These are phyloP conservation scores for Anthoceros angustus DNA, from an alignment of 225 moss, liverwort and hornwort species.

Conservation along the genomic window DNA sequence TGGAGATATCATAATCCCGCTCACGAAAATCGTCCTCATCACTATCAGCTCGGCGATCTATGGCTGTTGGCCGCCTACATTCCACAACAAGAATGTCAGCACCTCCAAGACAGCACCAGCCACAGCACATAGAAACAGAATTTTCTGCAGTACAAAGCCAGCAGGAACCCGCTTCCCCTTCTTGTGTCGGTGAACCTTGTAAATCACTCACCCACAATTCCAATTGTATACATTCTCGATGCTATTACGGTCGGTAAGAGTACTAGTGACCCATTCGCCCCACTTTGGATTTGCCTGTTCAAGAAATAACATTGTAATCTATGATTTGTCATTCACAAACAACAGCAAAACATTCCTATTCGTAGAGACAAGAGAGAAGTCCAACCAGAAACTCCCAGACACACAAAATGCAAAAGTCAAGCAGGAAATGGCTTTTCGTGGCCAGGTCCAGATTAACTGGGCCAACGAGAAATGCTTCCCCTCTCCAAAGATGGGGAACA, in stretches of 20 bases:
- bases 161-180: not conserved
- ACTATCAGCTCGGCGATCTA: conserved; percentile 67
- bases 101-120: not conserved
- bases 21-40: conserved; percentile 86
- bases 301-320: not conserved
- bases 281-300: conserved; percentile 60
- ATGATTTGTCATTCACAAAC: not conserved
- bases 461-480: too few relatives aligned
- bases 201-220: conserved; percentile 60
- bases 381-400: too few relatives aligned
- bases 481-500: too few relatives aligned
- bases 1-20: conserved; percentile 87
- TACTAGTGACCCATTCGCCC: conserved; percentile 64
- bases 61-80: conserved; percentile 72
- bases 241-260: conserved; percentile 59
- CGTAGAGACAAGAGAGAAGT: too few relatives aligned
- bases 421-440: too few relatives aligned
- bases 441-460: too few relatives aligned
- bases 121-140: not conserved
- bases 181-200: not conserved
- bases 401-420: too few relatives aligned
- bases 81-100: not conserved
- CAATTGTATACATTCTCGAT: conserved; percentile 77
- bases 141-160: not conserved
- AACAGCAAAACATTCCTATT: not conserved